phyloP scores from a whole-genome alignment of 176 grass and related monocot species.

The Microstegium vimineum region DNA sequence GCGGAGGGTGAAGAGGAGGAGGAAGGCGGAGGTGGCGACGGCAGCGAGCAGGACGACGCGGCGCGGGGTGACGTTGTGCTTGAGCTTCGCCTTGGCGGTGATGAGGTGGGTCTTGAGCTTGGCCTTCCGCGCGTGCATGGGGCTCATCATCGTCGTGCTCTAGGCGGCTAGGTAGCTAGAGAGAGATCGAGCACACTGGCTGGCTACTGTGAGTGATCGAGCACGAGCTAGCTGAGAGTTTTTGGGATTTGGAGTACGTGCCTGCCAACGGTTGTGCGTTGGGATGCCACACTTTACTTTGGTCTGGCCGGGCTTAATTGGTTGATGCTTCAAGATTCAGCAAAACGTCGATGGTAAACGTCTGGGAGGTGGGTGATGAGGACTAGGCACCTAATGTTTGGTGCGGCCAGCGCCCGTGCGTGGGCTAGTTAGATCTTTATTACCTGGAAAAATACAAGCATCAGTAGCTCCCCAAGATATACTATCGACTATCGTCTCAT shows the following conservation, averaged over 20 bases:
- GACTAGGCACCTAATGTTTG: slow-evolving; percentile 27
- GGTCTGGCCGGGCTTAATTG: background rate
- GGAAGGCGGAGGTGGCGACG: slow-evolving; percentile 19
- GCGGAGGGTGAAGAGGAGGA: slow-evolving; percentile 46
- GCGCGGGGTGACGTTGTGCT: slow-evolving; percentile 50
- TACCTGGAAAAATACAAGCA: too few species aligned
- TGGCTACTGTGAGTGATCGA: too few species aligned
- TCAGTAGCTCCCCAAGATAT: too few species aligned
- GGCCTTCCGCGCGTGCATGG: slow-evolving; percentile 47
- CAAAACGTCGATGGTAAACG: background rate
- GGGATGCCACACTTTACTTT: background rate
- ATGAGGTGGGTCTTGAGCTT: slow-evolving; percentile 51
- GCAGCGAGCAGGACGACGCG: slow-evolving; percentile 33
- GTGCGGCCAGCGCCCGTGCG: background rate
- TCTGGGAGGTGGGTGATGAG: background rate
- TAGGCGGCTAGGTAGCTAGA: too few species aligned
- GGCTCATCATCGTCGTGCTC: slow-evolving; percentile 36
- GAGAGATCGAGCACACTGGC: background rate
- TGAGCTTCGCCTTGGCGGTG: slow-evolving; percentile 54
- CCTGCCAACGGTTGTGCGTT: background rate
- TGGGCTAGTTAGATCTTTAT: too few species aligned
- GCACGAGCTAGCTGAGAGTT: background rate
- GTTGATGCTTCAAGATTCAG: slow-evolving; percentile 29
- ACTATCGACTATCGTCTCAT: too few species aligned
- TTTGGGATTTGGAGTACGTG: background rate